These are phyloP conservation scores for Penicillium robsamsonii DNA, from an alignment of 495 filamentous ascomycete genomes.

Conservation along the genomic window DNA sequence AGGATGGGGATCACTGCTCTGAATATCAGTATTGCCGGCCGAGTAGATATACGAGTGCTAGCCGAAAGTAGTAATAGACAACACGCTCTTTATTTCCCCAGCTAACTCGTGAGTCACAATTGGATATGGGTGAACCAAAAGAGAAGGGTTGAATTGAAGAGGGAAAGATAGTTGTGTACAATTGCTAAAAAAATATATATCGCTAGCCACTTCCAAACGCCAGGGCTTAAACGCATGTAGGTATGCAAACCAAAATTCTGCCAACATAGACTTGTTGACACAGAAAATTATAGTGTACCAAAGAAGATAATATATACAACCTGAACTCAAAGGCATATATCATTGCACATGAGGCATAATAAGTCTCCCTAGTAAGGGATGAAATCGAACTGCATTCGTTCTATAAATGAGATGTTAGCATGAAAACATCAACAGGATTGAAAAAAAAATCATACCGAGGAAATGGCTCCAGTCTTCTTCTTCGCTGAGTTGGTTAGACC, in stretches of 20 bases:
- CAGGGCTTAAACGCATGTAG: neutral
- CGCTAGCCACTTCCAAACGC: constrained; percentile 1
- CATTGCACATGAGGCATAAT: constrained; percentile 25
- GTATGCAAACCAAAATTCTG: neutral
- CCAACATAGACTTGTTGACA: neutral
- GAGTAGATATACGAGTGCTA: no score
- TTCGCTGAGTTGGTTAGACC: constrained; percentile 38
- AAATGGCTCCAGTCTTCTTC: constrained; percentile 48
- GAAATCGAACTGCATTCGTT: constrained; percentile 48
- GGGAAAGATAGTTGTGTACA: neutral
- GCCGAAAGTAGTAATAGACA: no score
- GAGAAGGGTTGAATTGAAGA: neutral
- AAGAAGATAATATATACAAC: constrained; percentile 4
- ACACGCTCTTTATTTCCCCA: no score
- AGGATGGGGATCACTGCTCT: no score
- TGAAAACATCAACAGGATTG: no score
- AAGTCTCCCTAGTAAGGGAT: constrained; percentile 39
- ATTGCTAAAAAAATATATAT: neutral
- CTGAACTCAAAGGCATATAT: constrained; percentile 16
- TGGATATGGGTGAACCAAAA: neutral
- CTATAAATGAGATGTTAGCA: constrained; percentile 26
- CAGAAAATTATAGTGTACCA: neutral
- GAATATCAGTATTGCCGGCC: no score
- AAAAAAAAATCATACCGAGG: constrained; percentile 38
- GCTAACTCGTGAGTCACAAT: neutral